phyloP scores from a whole-genome alignment of 2,329 filamentous ascomycete genomes.

The Fusarium sp. region DNA sequence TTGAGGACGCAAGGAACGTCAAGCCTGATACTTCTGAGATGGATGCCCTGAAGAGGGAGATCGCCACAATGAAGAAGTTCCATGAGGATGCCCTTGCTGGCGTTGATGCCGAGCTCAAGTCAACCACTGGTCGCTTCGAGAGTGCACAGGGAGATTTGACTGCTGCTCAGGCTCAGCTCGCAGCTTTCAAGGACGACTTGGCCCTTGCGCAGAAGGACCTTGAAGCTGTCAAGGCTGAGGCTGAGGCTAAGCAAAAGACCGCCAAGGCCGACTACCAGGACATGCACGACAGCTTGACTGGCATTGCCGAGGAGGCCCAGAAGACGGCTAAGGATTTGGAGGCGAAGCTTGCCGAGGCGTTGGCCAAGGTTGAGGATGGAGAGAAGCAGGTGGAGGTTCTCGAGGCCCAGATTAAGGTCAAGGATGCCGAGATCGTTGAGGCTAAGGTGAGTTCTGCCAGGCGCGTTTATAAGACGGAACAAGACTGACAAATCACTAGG shows the following conservation, averaged over 20 bases:
- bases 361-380: constrained; percentile 59
- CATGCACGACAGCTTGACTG: constrained; percentile 72
- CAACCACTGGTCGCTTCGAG: constrained; percentile 53
- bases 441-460: constrained; percentile 60
- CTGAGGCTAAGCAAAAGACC: constrained; percentile 65
- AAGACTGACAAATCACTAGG: constrained; percentile 48
- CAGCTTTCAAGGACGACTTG: constrained; percentile 55
- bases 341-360: constrained; percentile 61
- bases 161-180: constrained; percentile 50
- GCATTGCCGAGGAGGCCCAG: constrained; percentile 70
- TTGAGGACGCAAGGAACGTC: constrained; percentile 68
- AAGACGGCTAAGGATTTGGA: constrained; percentile 65
- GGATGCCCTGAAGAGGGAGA: constrained; percentile 64
- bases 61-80: constrained; percentile 60
- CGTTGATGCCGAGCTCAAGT: constrained; percentile 49
- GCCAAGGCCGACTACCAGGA: constrained; percentile 71
- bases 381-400: constrained; percentile 62
- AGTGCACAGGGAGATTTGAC: constrained; percentile 49
- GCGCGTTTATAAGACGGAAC: not conserved
- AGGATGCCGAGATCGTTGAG: constrained; percentile 73
- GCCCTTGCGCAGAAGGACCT: constrained; percentile 64
- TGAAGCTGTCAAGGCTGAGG: constrained; percentile 63
- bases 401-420: constrained; percentile 69
- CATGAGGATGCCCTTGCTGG: constrained; percentile 58
- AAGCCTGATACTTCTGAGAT: constrained; percentile 67